phyloP scores from a whole-genome alignment of 345 rosid species.

The Pistacia integerrima region DNA sequence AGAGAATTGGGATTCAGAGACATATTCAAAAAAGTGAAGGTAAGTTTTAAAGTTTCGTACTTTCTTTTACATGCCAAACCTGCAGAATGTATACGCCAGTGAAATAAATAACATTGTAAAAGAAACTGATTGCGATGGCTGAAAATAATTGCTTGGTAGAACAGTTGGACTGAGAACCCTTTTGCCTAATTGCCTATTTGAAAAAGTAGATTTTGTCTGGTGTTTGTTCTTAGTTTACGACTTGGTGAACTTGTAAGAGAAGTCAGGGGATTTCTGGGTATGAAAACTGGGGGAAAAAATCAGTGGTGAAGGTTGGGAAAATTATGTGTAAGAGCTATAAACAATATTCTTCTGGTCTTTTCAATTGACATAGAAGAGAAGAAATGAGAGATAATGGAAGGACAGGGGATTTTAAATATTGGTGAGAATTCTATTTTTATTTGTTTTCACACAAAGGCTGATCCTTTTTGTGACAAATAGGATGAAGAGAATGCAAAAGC shows the following conservation, averaged over 20 bases:
- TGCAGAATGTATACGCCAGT: background rate
- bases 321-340: background rate
- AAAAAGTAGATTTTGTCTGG: too few relatives aligned
- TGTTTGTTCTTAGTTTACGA: too few relatives aligned
- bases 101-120: conserved; percentile 1
- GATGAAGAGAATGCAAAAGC: conserved; percentile 99
- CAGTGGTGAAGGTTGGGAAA: background rate
- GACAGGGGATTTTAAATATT: conserved; percentile 1
- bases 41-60: conserved; percentile 22
- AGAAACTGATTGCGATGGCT: background rate
- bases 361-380: background rate
- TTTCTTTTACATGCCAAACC: background rate
- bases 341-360: background rate
- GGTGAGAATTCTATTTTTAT: background rate
- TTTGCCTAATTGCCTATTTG: background rate
- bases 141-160: background rate
- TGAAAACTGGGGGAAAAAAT: background rate
- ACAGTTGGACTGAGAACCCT: background rate
- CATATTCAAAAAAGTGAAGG: conserved; percentile 98
- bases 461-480: conserved; percentile 35
- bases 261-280: too few relatives aligned
- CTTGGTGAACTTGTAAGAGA: too few relatives aligned
- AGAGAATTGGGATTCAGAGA: conserved; percentile 94
- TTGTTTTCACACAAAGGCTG: background rate
- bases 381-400: background rate